A percentile compares a stretch with the other conserved stretches of the same genome.
These are phyloP conservation scores for Daldinia sp. DNA, from an alignment of 2,329 filamentous ascomycete genomes.

Conservation along the genomic window DNA sequence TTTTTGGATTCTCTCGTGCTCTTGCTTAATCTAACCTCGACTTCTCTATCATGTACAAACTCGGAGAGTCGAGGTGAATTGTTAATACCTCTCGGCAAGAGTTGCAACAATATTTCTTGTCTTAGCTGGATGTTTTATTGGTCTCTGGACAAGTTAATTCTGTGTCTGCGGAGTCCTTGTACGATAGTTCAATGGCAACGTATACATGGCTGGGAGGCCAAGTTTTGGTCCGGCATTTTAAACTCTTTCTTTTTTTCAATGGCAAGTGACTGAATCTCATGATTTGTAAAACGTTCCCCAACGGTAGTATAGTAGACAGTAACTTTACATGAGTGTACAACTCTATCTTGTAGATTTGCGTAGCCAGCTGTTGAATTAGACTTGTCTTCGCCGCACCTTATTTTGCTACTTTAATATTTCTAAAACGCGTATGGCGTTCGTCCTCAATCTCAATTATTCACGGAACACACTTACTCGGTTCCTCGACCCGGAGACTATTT, in stretches of 20 bases:
- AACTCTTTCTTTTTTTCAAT: background rate
- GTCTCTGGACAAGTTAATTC: slow-evolving; percentile 41
- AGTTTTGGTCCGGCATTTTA: slow-evolving; percentile 50
- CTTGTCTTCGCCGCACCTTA: background rate
- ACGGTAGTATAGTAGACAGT: too few species aligned
- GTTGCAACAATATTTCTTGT: slow-evolving; percentile 9
- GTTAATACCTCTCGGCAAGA: slow-evolving; percentile 33
- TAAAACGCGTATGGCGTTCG: background rate
- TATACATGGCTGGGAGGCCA: slow-evolving; percentile 45
- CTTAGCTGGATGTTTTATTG: slow-evolving; percentile 52
- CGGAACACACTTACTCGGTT: background rate
- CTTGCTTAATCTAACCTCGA: slow-evolving; percentile 17
- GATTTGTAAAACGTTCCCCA: background rate
- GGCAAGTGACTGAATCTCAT: slow-evolving; percentile 1
- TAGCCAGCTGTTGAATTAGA: background rate
- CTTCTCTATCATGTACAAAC: slow-evolving; percentile 46
- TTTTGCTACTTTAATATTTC: background rate
- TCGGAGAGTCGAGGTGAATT: slow-evolving; percentile 21
- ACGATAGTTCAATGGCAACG: slow-evolving; percentile 44
- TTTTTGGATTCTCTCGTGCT: slow-evolving; percentile 45
- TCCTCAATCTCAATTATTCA: background rate
- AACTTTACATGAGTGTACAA: too few species aligned
- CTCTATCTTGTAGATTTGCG: background rate
- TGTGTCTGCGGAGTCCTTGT: slow-evolving; percentile 41
- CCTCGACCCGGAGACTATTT: background rate